Base-by-base conservation (phyloP, 164 flowering plant species). In the Cinnamomum chago region DNA sequence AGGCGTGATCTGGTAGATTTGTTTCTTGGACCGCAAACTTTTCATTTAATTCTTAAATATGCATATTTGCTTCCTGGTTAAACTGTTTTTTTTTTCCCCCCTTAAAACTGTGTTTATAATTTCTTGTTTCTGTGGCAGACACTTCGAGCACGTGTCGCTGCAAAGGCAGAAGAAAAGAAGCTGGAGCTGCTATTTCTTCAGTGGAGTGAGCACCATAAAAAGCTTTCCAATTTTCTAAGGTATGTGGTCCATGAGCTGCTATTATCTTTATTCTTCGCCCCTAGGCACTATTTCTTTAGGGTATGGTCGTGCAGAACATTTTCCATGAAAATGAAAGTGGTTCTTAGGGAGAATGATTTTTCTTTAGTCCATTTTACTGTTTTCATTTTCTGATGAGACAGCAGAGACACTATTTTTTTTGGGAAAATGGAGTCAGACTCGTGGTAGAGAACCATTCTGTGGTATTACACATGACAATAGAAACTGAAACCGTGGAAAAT, bases 131-230 rank as follows among this genome's bases (percentile, higher is more conserved):
- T 58, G 62, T 51, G 58, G 47, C 78, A 90, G 99, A 89, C 90
- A 68, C 95, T 96, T 40, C 86, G 94, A 78, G 98, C 99, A 51
- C 94, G 99, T 66, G 91, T 96, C 73, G 90, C 91, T 81, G 99
- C 99, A 65, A 96, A 96, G 88, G 95, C 98, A 9, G 98, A 96
- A 82, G 98, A 94, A 76, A 96, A 94, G 90, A 92, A 88, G 80
- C 78, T 96, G 90, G 99, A 96, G 79, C 82, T 96, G 90, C 89
- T 96, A 67, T 96, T 96, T 83, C 91, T 96, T 79, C 90, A 75
- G 78, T 96, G 99, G 99, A 91, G 86, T 81, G 98, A 96, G 88
- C 99, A 96, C 80, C 94, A 94, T 68, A 88, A 84, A 69, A 92
- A 83, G 83, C 97, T 96, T 84, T 80, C 88, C 90, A 90, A 88